Evolutionary conservation across 2,329 filamentous ascomycete species (phyloP).

Genomic region (Cladobotryum mycophilum): DNA sequence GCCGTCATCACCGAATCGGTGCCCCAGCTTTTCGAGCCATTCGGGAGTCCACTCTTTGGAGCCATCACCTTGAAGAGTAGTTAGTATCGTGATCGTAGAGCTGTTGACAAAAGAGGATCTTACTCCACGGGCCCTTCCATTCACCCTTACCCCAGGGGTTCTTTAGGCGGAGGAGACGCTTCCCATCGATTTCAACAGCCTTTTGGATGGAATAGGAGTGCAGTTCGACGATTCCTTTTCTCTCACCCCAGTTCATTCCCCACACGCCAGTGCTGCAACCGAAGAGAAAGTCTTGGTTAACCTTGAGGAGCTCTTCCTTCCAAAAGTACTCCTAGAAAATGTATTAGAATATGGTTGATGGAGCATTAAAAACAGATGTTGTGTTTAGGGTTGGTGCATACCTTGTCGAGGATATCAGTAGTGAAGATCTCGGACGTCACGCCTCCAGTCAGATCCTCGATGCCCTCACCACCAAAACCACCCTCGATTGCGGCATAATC

Average conservation of each 20-base stretch:
- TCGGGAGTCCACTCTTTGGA: slow-evolving; percentile 80
- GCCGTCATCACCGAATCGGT: slow-evolving; percentile 72
- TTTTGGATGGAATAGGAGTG: slow-evolving; percentile 59
- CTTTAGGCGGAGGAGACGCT: slow-evolving; percentile 57
- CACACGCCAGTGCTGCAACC: slow-evolving; percentile 47
- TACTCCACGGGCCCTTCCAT: slow-evolving; percentile 73
- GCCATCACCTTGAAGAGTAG: slow-evolving; percentile 50
- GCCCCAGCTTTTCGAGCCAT: slow-evolving; percentile 65
- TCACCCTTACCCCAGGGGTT: slow-evolving; percentile 80
- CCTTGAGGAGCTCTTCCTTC: slow-evolving; percentile 69
- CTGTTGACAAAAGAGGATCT: slow-evolving; percentile 6
- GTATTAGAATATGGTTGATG: not conserved
- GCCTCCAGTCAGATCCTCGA: slow-evolving; percentile 58
- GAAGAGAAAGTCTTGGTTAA: slow-evolving; percentile 72
- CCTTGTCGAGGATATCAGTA: slow-evolving; percentile 65
- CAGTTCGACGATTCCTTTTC: slow-evolving; percentile 51
- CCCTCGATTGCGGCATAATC: slow-evolving; percentile 72
- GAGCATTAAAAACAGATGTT: slow-evolving; percentile 19
- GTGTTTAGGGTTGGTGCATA: slow-evolving; percentile 23
- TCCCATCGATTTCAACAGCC: slow-evolving; percentile 49
- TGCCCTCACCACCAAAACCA: slow-evolving; percentile 56
- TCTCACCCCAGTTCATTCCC: slow-evolving; percentile 29
- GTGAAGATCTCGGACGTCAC: slow-evolving; percentile 61
- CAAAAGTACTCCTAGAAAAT: slow-evolving; percentile 51
- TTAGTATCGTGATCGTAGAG: slow-evolving; percentile 12